Conservation (phyloP, 2,329 filamentous ascomycete species). For the Penicillium sp. region DNA sequence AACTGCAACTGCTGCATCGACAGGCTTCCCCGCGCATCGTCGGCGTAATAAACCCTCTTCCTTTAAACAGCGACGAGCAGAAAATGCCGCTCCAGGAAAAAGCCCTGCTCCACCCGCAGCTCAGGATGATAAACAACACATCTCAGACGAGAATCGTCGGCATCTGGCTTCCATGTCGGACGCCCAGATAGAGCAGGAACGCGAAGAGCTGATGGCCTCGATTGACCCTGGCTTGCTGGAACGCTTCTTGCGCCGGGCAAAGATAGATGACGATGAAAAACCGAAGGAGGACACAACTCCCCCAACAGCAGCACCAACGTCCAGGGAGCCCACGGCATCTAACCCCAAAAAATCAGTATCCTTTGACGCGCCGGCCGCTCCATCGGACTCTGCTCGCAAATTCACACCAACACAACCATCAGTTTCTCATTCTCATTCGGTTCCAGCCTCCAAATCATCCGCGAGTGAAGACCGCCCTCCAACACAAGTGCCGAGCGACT, state of each 20-base stretch:
- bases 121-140: slow-evolving; percentile 59
- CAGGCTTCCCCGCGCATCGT: slow-evolving; percentile 85
- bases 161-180: slow-evolving; percentile 71
- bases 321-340: slow-evolving; percentile 2
- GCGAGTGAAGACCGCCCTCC: slow-evolving; percentile 35
- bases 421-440: background rate
- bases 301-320: slow-evolving; percentile 3
- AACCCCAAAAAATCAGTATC: slow-evolving; percentile 31
- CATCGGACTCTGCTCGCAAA: background rate
- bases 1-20: slow-evolving; percentile 42
- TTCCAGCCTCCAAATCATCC: slow-evolving; percentile 4
- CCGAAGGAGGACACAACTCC: slow-evolving; percentile 2
- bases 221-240: slow-evolving; percentile 72
- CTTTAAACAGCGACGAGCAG: slow-evolving; percentile 65
- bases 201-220: slow-evolving; percentile 70
- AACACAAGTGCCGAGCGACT: slow-evolving; percentile 31
- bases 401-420: slow-evolving; percentile 5
- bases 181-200: slow-evolving; percentile 73
- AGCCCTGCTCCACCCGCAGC: slow-evolving; percentile 6
- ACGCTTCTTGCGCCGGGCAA: slow-evolving; percentile 67
- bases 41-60: slow-evolving; percentile 66
- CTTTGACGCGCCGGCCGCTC: slow-evolving; percentile 18
- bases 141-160: slow-evolving; percentile 75
- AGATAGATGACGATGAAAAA: slow-evolving; percentile 57
- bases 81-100: slow-evolving; percentile 14